These are phyloP conservation scores for Tephrocybe sp. DNA, from an alignment of 768 basidiomycete species.

Conservation along the genomic window DNA sequence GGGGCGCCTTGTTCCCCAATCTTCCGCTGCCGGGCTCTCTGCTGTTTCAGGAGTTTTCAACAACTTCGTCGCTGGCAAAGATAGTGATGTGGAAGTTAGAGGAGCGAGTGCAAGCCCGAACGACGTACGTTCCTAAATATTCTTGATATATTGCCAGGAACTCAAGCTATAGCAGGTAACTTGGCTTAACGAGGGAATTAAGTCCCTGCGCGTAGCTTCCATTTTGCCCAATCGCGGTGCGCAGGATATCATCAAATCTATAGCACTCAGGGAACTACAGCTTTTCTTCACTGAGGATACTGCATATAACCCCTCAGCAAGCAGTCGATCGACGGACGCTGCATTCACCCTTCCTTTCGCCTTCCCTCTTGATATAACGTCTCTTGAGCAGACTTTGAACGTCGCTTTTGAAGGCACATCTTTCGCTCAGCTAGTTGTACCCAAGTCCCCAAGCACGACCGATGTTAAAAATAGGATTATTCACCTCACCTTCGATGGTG, in stretches of 20 bases:
- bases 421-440: slow-evolving; percentile 62
- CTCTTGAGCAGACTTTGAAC: slow-evolving; percentile 59
- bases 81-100: slow-evolving; percentile 57
- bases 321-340: slow-evolving; percentile 59
- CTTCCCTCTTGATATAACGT: slow-evolving; percentile 67
- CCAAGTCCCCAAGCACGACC: slow-evolving; percentile 55
- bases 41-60: slow-evolving; percentile 69
- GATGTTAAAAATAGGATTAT: slow-evolving; percentile 65
- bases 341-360: slow-evolving; percentile 68
- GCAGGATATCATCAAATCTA: slow-evolving; percentile 63
- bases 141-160: slow-evolving; percentile 3
- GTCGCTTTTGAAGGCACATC: slow-evolving; percentile 49
- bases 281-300: slow-evolving; percentile 58
- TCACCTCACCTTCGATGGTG: slow-evolving; percentile 54
- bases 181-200: slow-evolving; percentile 75
- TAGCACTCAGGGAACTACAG: slow-evolving; percentile 57
- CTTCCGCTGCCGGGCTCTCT: slow-evolving; percentile 47
- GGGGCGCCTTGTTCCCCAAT: slow-evolving; percentile 68
- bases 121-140: slow-evolving; percentile 39
- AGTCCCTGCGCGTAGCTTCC: slow-evolving; percentile 56
- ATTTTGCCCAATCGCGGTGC: slow-evolving; percentile 63
- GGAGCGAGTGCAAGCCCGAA: slow-evolving; percentile 59
- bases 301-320: slow-evolving; percentile 57
- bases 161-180: slow-evolving; percentile 42
- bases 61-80: slow-evolving; percentile 65